Evolutionary conservation across 495 filamentous ascomycete species (phyloP), one percentile per base, ranked within the genome.

Genomic region (Tuber borchii): DNA sequence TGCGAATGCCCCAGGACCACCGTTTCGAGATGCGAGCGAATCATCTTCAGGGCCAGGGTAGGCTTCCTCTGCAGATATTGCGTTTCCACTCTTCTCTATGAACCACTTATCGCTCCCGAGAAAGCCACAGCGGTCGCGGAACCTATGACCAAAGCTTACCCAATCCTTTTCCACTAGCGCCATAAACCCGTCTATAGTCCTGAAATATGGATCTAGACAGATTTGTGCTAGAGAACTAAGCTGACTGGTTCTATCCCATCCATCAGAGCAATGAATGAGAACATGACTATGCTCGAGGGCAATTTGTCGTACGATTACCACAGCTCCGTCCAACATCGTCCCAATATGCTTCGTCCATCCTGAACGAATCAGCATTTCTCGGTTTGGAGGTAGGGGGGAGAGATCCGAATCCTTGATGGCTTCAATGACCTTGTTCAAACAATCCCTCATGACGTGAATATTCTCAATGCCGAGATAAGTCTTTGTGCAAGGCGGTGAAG

Each of bases 391-490:
- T 69, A 98, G 84, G 2, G 91, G 90, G 5, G 93, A 92, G 69
- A 97, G 86, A 84, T 99, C 95, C 5, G 93, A 92, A 71, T 98
- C 94, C 82, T 97, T 97, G 80, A 99, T 85, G 16, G 95, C 91
- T 74, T 95, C 93, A 70, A 98, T 86, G 39, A 99, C 92, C 75
- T 92, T 96, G 69, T 91, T 90, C 73, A 99, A 84, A 3, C 95
- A 97, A 71, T 93, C 91, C 75, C 95, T 88, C 95, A 99, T 99
- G 74, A 97, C 95, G 82, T 99, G 95, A 76, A 99, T 98, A 79
- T 99, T 99, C 83, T 97, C 95, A 81, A 99, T 99, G 69, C 94
- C 94, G n/a, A 99, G 87, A 80, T 95, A 97, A 0, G 91, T 92
- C 82, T 97, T 97, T 61, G 92, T 93, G 37, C 82, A 83, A 65